These are phyloP conservation scores for Neurospora sp. DNA, from an alignment of 495 filamentous ascomycete genomes.

Conservation along the genomic window DNA sequence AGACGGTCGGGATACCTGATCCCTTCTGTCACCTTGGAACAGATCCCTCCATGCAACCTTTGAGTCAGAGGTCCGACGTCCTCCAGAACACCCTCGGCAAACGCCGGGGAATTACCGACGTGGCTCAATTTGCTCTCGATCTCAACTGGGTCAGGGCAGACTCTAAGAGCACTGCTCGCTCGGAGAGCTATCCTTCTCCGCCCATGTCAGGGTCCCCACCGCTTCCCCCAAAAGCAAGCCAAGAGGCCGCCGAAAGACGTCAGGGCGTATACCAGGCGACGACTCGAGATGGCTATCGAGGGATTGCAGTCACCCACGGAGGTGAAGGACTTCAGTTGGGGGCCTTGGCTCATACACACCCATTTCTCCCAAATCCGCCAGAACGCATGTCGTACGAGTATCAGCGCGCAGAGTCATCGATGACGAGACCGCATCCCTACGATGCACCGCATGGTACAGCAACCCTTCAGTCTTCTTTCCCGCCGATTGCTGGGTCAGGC, in stretches of 20 bases:
- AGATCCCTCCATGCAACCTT: conserved; percentile 39
- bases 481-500: conserved; percentile 20
- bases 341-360: conserved; percentile 25
- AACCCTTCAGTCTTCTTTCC: conserved; percentile 25
- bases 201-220: conserved; percentile 78
- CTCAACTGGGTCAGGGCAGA: conserved; percentile 57
- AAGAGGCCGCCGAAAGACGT: conserved; percentile 47
- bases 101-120: conserved; percentile 51
- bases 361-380: conserved; percentile 28
- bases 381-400: conserved; percentile 30
- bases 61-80: conserved; percentile 32
- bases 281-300: conserved; percentile 39
- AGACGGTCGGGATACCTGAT: conserved; percentile 18
- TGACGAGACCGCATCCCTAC: conserved; percentile 27
- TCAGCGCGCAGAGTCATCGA: conserved; percentile 27
- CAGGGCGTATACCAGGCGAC: conserved; percentile 38
- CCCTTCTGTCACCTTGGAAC: conserved; percentile 16
- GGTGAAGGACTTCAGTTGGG: conserved; percentile 24
- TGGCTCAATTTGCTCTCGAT: conserved; percentile 60
- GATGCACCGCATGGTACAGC: conserved; percentile 22
- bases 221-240: conserved; percentile 54
- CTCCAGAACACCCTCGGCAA: conserved; percentile 45
- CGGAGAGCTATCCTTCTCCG: conserved; percentile 63
- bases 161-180: conserved; percentile 54
- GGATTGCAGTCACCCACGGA: conserved; percentile 30